Evolutionary conservation across 2,329 filamentous ascomycete species (phyloP).

Genomic region (Fusarium pseudocircinatum): DNA sequence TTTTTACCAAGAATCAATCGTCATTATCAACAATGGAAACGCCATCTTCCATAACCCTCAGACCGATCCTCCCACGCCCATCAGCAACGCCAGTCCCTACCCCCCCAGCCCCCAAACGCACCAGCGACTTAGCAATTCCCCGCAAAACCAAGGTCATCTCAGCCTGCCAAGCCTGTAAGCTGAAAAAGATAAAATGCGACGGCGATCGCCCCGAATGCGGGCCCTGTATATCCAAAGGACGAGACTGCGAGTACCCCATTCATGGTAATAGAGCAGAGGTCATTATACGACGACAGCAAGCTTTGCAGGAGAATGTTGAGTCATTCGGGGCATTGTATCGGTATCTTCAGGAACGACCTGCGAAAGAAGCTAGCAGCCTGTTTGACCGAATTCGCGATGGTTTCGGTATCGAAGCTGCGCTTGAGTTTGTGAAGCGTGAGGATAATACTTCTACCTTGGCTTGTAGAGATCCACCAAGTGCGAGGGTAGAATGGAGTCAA

Average conservation of each 20-base stretch:
- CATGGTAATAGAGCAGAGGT: accelerated
- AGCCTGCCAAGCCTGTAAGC: not conserved
- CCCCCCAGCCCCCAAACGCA: accelerated
- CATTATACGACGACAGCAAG: not conserved
- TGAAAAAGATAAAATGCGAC: not conserved
- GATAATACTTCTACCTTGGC: accelerated
- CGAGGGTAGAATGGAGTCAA: accelerated
- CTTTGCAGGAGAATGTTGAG: not conserved
- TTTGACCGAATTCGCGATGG: not conserved
- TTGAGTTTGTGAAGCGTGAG: not conserved
- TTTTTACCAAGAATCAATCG: too few species aligned
- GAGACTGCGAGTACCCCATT: accelerated
- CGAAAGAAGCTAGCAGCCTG: not conserved
- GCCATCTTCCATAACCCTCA: too few species aligned
- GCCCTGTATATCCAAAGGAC: accelerated
- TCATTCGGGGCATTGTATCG: not conserved
- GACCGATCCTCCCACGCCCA: too few species aligned
- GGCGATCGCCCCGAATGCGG: not conserved
- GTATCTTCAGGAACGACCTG: not conserved
- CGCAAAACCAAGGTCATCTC: not conserved
- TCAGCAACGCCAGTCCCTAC: too few species aligned
- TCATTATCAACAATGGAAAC: too few species aligned
- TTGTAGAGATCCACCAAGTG: not conserved
- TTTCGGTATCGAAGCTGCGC: accelerated
- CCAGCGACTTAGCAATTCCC: not conserved